Evolutionary conservation across 2,329 filamentous ascomycete species (phyloP), one percentile per base, ranked within the genome.

Genomic region (Alternaria alternata): DNA sequence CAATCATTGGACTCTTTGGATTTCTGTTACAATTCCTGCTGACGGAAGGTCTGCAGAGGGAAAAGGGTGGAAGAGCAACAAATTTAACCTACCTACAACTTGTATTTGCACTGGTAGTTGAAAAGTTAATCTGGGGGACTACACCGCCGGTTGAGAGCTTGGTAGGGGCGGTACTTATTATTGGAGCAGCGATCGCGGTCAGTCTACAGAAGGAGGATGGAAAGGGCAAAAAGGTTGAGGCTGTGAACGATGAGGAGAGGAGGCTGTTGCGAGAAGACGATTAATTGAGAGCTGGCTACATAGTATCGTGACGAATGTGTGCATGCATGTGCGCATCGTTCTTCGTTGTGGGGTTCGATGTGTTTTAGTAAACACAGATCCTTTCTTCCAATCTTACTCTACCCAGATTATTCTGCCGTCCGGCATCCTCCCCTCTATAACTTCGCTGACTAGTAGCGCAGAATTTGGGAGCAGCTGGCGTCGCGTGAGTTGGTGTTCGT

Each of bases 1-100:
- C 88, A 0, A 83, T 88, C 24, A 82, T 96, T 12, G 91, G 90
- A 0, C 67, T 87, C 0, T 88, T 89, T 56, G 93, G 93, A 0
- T 93, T 96, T 72, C 74, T 89, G 28, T 89, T 93, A 84, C 93
- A 96, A 82, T 92, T 92, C 68, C 81, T 95, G 20, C 80, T 95
- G 14, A 95, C 93, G 1, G 85, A 87, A 2, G 92, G 91, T 0
- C 79, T 97, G 54, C 83, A 89, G 18, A 86, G 89, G 61, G 90
- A 93, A 71, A 89, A 89, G 64, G 84, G 83, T 2, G 78, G 80
- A 1, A 79, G 85, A 34, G 87, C 86, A 3, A 89, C 86, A 0
- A 87, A 86, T 58, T 86, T 90, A 84, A 81, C 87, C 7, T 91
- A 90, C 72, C 85, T 85, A 46, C 87, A 89, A 73, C 87, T 90